These are phyloP conservation scores for Ampelocalamus luodianensis DNA, from an alignment of 176 grass and related monocot genomes.

Conservation along the genomic window DNA sequence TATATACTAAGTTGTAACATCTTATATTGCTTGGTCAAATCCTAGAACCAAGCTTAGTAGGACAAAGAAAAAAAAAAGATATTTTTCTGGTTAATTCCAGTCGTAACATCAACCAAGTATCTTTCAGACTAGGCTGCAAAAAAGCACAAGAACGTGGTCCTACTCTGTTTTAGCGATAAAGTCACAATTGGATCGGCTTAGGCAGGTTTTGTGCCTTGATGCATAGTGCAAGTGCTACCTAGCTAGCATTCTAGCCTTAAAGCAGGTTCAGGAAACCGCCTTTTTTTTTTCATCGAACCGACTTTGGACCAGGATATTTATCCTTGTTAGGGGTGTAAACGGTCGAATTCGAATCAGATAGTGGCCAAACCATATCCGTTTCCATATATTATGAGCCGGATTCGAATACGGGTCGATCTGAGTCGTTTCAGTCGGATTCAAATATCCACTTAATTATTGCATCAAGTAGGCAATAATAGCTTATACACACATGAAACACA, in stretches of 20 bases:
- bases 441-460: no score
- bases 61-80: slow-evolving; percentile 2
- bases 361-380: no score
- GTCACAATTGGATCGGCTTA: background rate
- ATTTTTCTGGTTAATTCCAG: slow-evolving; percentile 13
- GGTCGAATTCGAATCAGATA: no score
- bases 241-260: background rate
- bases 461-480: no score
- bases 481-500: no score
- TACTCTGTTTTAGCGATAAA: slow-evolving; percentile 18
- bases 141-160: background rate
- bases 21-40: background rate
- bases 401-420: no score
- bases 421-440: no score
- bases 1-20: no score
- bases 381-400: no score
- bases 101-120: slow-evolving; percentile 6
- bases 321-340: background rate
- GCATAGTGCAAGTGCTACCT: background rate
- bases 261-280: background rate
- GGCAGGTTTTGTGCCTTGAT: background rate
- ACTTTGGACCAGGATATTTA: background rate
- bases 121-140: slow-evolving; percentile 11
- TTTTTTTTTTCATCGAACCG: background rate
- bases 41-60: slow-evolving; percentile 5